Evolutionary conservation across 2,329 filamentous ascomycete genomes (phyloP).

Genomic region (Penicillium brasilianum): DNA sequence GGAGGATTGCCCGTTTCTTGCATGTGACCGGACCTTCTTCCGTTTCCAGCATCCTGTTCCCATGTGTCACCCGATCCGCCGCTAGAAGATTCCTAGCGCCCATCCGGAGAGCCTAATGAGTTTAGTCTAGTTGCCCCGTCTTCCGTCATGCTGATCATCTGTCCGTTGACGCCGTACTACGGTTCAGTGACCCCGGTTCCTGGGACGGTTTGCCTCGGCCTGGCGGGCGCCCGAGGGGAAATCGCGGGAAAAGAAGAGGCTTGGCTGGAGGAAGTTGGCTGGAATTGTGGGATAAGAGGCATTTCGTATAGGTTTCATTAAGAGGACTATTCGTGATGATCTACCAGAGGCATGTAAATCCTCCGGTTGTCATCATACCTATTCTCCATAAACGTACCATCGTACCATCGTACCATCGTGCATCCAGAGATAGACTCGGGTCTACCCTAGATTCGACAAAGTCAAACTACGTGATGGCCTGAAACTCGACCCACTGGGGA

Average conservation of each 20-base stretch:
- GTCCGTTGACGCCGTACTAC: neutral
- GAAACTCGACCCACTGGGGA: slow-evolving; percentile 1
- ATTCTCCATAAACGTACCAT: no score
- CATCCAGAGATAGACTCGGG: no score
- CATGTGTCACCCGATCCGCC: slow-evolving; percentile 13
- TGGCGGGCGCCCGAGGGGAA: slow-evolving; percentile 6
- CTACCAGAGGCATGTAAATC: no score
- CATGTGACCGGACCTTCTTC: slow-evolving; percentile 6
- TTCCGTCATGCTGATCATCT: neutral
- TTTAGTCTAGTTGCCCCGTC: neutral
- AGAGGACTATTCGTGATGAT: no score
- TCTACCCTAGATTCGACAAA: neutral
- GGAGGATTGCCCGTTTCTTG: neutral
- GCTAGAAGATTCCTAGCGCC: slow-evolving; percentile 13
- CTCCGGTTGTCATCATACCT: no score
- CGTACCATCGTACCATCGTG: no score
- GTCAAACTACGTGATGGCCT: slow-evolving; percentile 1
- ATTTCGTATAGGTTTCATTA: no score
- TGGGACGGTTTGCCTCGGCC: slow-evolving; percentile 18
- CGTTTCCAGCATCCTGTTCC: neutral
- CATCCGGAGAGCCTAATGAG: slow-evolving; percentile 8
- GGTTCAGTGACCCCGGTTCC: no score
- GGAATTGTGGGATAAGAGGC: no score
- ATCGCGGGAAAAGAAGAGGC: neutral
- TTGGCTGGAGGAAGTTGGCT: neutral